phyloP scores from a whole-genome alignment of 441 rosid species.

The Adansonia gregorii region DNA sequence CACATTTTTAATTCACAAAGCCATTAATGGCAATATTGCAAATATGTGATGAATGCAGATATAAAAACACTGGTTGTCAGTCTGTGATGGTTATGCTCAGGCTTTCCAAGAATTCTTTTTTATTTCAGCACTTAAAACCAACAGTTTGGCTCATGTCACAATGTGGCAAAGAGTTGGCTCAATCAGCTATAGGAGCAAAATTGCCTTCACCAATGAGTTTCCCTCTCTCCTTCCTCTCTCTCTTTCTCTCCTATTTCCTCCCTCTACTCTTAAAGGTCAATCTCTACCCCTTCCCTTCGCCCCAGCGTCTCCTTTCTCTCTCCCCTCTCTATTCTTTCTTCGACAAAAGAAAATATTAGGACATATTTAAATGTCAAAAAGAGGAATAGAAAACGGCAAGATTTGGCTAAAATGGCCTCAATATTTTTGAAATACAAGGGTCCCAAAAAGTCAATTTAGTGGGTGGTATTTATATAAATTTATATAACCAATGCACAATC shows the following conservation, averaged over 20 bases:
- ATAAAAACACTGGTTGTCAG: too few species aligned
- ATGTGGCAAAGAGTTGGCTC: neutral
- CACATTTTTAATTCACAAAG: too few species aligned
- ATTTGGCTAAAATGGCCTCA: neutral
- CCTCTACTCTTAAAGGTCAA: neutral
- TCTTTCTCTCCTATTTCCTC: neutral
- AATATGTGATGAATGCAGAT: too few species aligned
- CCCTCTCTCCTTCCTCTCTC: neutral
- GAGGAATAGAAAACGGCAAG: neutral
- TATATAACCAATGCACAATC: neutral
- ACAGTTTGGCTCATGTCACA: too few species aligned
- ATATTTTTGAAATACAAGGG: neutral
- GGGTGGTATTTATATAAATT: neutral
- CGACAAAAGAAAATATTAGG: neutral
- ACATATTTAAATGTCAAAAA: neutral
- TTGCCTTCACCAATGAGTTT: neutral
- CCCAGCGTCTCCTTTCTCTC: neutral
- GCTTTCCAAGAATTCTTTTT: too few species aligned
- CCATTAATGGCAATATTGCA: too few species aligned
- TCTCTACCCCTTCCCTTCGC: neutral
- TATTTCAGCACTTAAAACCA: too few species aligned
- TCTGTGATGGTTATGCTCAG: too few species aligned
- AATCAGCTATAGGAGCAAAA: neutral
- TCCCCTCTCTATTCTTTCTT: neutral
- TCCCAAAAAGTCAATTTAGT: neutral